Evolutionary conservation across 257 asterid genomes (phyloP), one percentile per base, ranked within the genome.

Genomic region (Ballota nigra): DNA sequence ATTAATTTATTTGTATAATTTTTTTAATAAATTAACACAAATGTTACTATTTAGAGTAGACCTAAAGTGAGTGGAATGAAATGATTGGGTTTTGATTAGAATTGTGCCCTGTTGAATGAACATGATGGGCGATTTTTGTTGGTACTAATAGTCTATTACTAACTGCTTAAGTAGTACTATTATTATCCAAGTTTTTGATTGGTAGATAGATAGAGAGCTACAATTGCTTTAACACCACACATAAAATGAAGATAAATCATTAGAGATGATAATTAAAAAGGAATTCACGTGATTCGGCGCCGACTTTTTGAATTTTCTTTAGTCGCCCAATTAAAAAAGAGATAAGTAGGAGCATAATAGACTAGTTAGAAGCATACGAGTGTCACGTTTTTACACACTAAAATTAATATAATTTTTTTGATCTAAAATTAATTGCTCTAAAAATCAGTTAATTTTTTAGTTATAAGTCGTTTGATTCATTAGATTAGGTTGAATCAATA

Each of bases 161-260:
- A 66, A 45, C 2, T 28, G 36, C 52, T 43, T 3, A 43, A 13
- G 18, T 52, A 10, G 34, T 49, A 19, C 6, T 52, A 33, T 9
- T 52, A 33, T 8, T 61, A 16, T 61, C 59, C 33, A 29, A 1
- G 10, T 8, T 16, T 15, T 28, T 71, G 69, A 71, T 71, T 45
- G 76, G 49, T 6, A 4, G 23, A 36, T 2, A 22, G 68, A 71
- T 33, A 66, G 18, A 1, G 3, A 1, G 29, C 26, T 29, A 65
- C 70, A 47, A 63, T 53, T 63, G 56, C 1, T 62, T 69, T 16
- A 75, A 63, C 80, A 38, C 68, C 63, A 64, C 63, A 64, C 63
- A 63, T 9, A 15, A 56, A 47, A 28, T 47, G 31, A 29, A 34
- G 12, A 1, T 15, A 2, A 51, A 40, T 11, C 8, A n/a, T 51